Conservation (phyloP, 257 asterid genomes). For the Phtheirospermum japonicum region DNA sequence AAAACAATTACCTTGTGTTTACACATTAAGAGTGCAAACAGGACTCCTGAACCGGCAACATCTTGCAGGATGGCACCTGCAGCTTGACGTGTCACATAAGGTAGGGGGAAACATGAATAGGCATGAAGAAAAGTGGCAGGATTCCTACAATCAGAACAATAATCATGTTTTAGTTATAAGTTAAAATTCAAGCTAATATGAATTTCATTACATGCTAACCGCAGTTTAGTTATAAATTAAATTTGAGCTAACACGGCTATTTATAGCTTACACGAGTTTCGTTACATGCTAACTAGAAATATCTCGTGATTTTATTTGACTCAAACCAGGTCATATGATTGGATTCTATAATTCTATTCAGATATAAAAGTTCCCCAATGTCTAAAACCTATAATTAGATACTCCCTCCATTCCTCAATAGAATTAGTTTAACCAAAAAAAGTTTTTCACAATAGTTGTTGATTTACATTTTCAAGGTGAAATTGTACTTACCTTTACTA, state of each 20-base stretch:
- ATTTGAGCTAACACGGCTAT: constrained; percentile 11
- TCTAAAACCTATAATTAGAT: constrained; percentile 4
- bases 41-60: constrained; percentile 84
- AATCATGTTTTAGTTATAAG: constrained; percentile 3
- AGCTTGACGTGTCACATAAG: constrained; percentile 88
- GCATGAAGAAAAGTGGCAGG: constrained; percentile 98
- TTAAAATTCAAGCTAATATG: not conserved
- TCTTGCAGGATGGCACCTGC: constrained; percentile 93
- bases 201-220: constrained; percentile 18
- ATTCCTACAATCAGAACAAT: constrained; percentile 55
- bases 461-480: too few relatives aligned
- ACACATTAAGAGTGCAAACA: constrained; percentile 91
- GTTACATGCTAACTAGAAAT: constrained; percentile 20
- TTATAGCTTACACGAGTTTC: not conserved
- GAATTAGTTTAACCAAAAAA: too few relatives aligned
- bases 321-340: constrained; percentile 12
- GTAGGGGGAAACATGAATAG: constrained; percentile 88
- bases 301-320: constrained; percentile 5
- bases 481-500: too few relatives aligned
- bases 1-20: constrained; percentile 70
- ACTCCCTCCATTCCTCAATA: too few relatives aligned
- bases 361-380: not conserved
- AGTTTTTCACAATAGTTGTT: too few relatives aligned
- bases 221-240: constrained; percentile 17
- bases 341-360: constrained; percentile 3